Base-by-base conservation (phyloP, 352 stramenopile species). In the Aphanomyces cochlioides region DNA sequence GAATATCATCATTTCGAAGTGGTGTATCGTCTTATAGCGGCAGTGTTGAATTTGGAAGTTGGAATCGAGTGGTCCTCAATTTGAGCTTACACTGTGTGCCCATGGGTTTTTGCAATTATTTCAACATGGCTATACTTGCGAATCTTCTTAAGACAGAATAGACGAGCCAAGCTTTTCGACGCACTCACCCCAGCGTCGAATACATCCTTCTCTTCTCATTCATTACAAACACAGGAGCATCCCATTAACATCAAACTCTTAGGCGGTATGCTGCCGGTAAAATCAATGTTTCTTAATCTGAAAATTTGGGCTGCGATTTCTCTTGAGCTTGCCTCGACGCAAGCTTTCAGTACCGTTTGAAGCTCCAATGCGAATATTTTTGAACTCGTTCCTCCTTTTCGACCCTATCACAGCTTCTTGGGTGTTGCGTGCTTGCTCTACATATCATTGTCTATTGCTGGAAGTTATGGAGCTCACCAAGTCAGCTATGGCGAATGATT, bases 401-500 rank as follows among this genome's bases (percentile, higher is more conserved):
- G 50, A 8, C 50, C 8, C 8, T 38, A 21, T n/a, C 50, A 58
- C n/a, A 10, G n/a, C 8, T 58, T n/a, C n/a, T 34, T 58, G 13
- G 50, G 50, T 8, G 8, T 10, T 58, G 50, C 37, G n/a, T n/a
- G 50, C n/a, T 19, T 58, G 8, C n/a, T 58, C 8, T 58, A 58
- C 50, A 58, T 58, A 34, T 1, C 37, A n/a, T 38, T 34, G 50
- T 58, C 50, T 13, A 58, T 58, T 19, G 28, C n/a, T 13, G 50
- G 50, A 10, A 38, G n/a, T 1, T 58, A 58, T 19, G 50, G n/a
- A 58, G 50, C n/a, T 58, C n/a, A 58, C 50, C n/a, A n/a, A 58
- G n/a, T 10, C 50, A 8, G 50, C 50, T 8, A 58, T 58, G 50
- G 8, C 50, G 36, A 69, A 69, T 19, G 63, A 69, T 47, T 61